A percentile compares a stretch with the other conserved stretches of the same genome.
These are phyloP conservation scores for Lactarius deliciosus DNA, from an alignment of 768 basidiomycete species.

Conservation along the genomic window DNA sequence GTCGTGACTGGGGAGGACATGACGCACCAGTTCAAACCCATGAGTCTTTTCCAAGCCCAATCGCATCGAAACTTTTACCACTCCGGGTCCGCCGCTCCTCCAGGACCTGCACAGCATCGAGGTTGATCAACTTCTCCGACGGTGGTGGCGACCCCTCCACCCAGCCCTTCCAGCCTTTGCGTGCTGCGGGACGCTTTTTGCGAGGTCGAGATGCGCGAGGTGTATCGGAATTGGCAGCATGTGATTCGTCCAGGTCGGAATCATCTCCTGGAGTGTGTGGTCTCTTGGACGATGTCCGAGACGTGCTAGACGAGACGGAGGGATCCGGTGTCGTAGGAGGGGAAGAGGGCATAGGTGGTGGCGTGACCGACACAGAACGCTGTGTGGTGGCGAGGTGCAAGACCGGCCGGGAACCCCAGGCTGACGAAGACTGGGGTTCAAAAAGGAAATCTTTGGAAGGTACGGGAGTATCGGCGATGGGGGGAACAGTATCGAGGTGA, in stretches of 20 bases:
- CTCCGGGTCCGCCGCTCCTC: constrained; percentile 78
- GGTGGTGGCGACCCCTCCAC: constrained; percentile 82
- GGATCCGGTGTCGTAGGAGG: constrained; percentile 75
- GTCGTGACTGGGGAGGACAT: neutral
- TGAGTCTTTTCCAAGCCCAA: constrained; percentile 71
- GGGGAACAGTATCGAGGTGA: constrained; percentile 29
- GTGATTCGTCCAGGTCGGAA: constrained; percentile 29
- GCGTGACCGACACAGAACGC: constrained; percentile 72
- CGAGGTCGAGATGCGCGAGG: constrained; percentile 35
- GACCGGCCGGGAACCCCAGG: constrained; percentile 69
- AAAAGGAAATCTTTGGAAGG: constrained; percentile 28
- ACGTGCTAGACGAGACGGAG: constrained; percentile 69
- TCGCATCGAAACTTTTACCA: constrained; percentile 82
- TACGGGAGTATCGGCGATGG: constrained; percentile 26
- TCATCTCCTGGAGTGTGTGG: constrained; percentile 73
- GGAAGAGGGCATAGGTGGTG: constrained; percentile 62
- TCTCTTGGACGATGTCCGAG: constrained; percentile 77
- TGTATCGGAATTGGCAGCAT: constrained; percentile 31
- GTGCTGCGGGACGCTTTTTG: constrained; percentile 59
- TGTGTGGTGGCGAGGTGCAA: constrained; percentile 71
- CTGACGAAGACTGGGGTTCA: constrained; percentile 42
- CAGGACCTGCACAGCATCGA: constrained; percentile 68
- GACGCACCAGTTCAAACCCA: constrained; percentile 65
- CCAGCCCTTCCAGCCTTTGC: constrained; percentile 91
- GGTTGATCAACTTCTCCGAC: constrained; percentile 77